Base-by-base conservation (phyloP, 345 rosid species). In the Iberis pinnata region DNA sequence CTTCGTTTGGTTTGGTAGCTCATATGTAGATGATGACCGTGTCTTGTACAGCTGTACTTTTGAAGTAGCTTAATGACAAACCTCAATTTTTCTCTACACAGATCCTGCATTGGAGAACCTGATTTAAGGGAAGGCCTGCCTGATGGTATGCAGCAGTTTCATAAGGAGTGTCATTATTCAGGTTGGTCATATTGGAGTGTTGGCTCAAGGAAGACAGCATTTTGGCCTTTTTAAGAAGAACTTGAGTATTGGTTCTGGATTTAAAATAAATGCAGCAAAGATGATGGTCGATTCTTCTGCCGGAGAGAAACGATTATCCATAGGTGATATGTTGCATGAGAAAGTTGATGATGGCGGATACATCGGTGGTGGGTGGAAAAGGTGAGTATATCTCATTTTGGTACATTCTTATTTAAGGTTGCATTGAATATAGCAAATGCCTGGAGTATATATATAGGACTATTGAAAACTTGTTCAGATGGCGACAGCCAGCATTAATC, bases 361-460 rank as follows among this genome's bases (percentile, higher is more conserved):
- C 72, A 76, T 80, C 8, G 76, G 92, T 43, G 95, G 95, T 71
- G 89, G 86, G 18, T 83, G 92, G 90, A 83, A 82, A 79, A 83
- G 95, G 99, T 92, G 56, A 68, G 64, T 63, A 49, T 18, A 13
- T 55, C 45, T 53, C 38, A n/a, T 19, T 27, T 20, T 20, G 12
- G 27, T 55, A 18, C 14, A 26, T 38, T 1, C 4, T 12, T 24
- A 38, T 9, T 39, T 9, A 9, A 32, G 17, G 16, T 31, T 56
- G 2, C 15, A 8, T 2, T 33, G 24, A 49, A n/a, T 49, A 26
- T 56, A 56, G 38, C 19, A 15, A 37, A 49, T 19, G 12, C 31
- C 22, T 25, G 10, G 37, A n/a, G 2, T 10, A 1, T 32, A 9
- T 9, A 10, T 9, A 11, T 32, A 31, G 35, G 37, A 1, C 37